These are phyloP conservation scores for Retiboletus flavoniger DNA, from an alignment of 1,284 basidiomycete genomes.

Conservation along the genomic window DNA sequence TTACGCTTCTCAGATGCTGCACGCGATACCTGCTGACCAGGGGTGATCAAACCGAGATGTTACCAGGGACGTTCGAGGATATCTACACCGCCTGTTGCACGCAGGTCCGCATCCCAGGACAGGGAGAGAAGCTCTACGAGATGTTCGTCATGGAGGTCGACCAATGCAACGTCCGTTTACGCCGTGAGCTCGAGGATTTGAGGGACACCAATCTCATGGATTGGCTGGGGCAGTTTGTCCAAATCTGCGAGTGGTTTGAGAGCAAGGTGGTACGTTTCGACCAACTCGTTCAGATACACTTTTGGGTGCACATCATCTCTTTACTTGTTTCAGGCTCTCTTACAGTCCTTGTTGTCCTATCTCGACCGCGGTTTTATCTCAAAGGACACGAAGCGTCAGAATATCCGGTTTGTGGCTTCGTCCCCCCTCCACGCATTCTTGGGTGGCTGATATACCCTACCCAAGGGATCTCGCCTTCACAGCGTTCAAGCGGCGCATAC, in stretches of 20 bases:
- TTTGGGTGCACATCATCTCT: neutral
- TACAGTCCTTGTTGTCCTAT: conserved; percentile 60
- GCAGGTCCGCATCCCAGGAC: conserved; percentile 49
- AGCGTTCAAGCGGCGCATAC: conserved; percentile 51
- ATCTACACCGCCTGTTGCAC: conserved; percentile 57
- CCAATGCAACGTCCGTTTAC: conserved; percentile 43
- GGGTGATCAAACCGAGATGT: conserved; percentile 26
- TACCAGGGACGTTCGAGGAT: conserved; percentile 52
- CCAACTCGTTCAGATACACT: conserved; percentile 1
- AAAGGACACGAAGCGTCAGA: conserved; percentile 35
- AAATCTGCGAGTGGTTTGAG: conserved; percentile 61
- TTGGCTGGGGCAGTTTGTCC: conserved; percentile 56
- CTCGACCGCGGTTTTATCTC: conserved; percentile 59
- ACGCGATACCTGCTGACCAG: conserved; percentile 47
- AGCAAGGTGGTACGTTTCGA: conserved; percentile 51
- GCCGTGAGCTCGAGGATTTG: conserved; percentile 35
- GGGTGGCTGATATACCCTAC: neutral
- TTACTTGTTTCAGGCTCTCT: conserved; percentile 40
- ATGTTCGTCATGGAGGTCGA: conserved; percentile 55
- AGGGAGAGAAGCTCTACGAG: conserved; percentile 55
- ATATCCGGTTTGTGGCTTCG: conserved; percentile 42
- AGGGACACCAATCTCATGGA: conserved; percentile 29
- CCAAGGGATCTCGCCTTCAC: conserved; percentile 53
- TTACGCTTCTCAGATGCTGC: conserved; percentile 39
- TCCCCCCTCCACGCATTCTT: neutral